Evolutionary conservation across 2,329 filamentous ascomycete species (phyloP), one percentile per base, ranked within the genome.

Genomic region (Leptographium flavum): DNA sequence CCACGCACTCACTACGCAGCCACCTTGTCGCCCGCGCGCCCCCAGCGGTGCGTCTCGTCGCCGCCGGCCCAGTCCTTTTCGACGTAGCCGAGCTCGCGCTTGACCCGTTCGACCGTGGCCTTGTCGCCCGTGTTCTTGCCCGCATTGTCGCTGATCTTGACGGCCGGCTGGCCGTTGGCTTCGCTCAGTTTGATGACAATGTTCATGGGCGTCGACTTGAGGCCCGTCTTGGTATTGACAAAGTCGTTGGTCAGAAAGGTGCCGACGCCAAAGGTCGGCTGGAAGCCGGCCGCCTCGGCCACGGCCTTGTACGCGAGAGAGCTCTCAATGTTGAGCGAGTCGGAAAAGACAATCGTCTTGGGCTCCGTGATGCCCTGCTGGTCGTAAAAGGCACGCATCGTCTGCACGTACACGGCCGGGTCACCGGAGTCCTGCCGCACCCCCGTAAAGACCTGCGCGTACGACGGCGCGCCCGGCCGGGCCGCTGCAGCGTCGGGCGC

Each of bases 171-270:
- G 6, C 88, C 88, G 14, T 70, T 76, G 0, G 87, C 92, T 10
- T 85, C 87, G 50, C 85, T 86, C 49, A 98, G 73, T 66, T 98
- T 98, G 66, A 98, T 95, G 54, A 98, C 92, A 56, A 98, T 98
- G 57, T 98, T 98, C 45, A 98, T 67, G 0, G 92, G 92, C 15
- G 80, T 77, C 1, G 88, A 95, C 64, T 95, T 96, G 54, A 79
- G 78, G 33, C 81, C 80, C 1, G 80, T 83, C 31, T 71, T 77
- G 49, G 74, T 66, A 52, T 83, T 76, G n/a, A 66, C 67, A 60
- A 92, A 98, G 62, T 98, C 92, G 57, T 98, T 95, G 4, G 92
- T 98, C 55, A 98, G 73, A 63, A 86, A 96, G 0, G 92, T 98
- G 5, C 92, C 92, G 1, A 98, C 84, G 49, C 92, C 92, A 65